Conservation (phyloP, 2,329 filamentous ascomycete species). For the Arthrobotrys entomopaga region DNA sequence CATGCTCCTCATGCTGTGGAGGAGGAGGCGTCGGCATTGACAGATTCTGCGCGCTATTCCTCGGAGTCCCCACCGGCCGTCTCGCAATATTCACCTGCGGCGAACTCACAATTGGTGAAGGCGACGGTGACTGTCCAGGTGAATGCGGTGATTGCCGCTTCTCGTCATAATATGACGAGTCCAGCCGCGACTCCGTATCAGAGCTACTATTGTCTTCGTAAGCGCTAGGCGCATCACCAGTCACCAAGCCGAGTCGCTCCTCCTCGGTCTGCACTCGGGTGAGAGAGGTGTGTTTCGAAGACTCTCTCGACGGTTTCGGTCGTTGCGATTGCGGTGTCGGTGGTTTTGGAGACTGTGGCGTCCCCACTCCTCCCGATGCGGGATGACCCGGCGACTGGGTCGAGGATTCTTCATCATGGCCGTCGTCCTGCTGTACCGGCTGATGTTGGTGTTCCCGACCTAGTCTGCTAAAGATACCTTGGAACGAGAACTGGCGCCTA, state of each 20-base stretch:
- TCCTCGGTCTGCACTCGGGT: slow-evolving; percentile 74
- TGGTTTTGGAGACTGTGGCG: slow-evolving; percentile 55
- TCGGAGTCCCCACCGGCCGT: slow-evolving; percentile 28
- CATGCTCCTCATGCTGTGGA: slow-evolving; percentile 21
- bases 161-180: slow-evolving; percentile 44
- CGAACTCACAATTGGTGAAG: slow-evolving; percentile 10
- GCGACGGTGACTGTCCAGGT: slow-evolving; percentile 20
- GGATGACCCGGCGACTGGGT: slow-evolving; percentile 57
- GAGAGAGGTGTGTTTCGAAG: slow-evolving; percentile 43
- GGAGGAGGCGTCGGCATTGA: slow-evolving; percentile 12
- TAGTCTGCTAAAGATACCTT: slow-evolving; percentile 75
- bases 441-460: slow-evolving; percentile 64
- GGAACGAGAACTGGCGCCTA: slow-evolving; percentile 88
- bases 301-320: slow-evolving; percentile 48
- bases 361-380: slow-evolving; percentile 18
- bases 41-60: slow-evolving; percentile 39
- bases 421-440: slow-evolving; percentile 59
- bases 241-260: slow-evolving; percentile 83
- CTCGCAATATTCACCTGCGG: slow-evolving; percentile 23
- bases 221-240: slow-evolving; percentile 68
- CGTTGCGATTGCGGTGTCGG: slow-evolving; percentile 38
- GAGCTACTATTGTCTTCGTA: slow-evolving; percentile 35
- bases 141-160: slow-evolving; percentile 31
- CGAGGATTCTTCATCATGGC: slow-evolving; percentile 47
- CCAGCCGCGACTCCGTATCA: slow-evolving; percentile 20